These are phyloP conservation scores for Oryza nivara DNA, from an alignment of 176 grass and related monocot genomes.

Conservation along the genomic window DNA sequence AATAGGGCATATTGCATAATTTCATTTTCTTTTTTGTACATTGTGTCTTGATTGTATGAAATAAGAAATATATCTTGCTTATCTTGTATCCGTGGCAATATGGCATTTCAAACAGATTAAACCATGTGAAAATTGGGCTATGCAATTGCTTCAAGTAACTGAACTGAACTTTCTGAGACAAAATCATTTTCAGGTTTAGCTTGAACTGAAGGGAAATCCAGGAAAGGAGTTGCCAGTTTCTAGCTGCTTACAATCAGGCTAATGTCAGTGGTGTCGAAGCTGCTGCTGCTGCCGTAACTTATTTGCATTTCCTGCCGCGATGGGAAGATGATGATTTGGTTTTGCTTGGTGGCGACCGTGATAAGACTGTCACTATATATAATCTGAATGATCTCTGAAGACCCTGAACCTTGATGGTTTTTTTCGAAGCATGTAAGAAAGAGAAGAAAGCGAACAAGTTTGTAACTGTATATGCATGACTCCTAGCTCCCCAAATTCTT, in stretches of 20 bases:
- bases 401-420: not conserved
- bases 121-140: not conserved
- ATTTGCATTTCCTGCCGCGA: constrained; percentile 1
- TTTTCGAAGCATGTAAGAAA: not conserved
- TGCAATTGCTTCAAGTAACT: not conserved
- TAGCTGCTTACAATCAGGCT: not conserved
- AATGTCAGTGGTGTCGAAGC: constrained; percentile 16
- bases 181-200: constrained; percentile 49
- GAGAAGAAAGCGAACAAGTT: constrained; percentile 3
- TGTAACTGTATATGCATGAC: constrained; percentile 41
- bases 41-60: not conserved
- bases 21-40: not conserved
- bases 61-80: not conserved
- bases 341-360: not conserved
- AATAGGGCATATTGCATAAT: not conserved
- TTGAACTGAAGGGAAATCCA: constrained; percentile 45
- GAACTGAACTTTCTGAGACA: not conserved
- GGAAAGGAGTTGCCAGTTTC: not conserved
- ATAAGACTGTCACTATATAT: constrained; percentile 6
- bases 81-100: too few species aligned
- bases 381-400: constrained; percentile 4
- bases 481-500: constrained; percentile 40
- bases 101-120: not conserved
- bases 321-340: constrained; percentile 1
- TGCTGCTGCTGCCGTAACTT: constrained; percentile 30